Conservation (phyloP, 495 filamentous ascomycete genomes). For the Penicillium samsonianum region DNA sequence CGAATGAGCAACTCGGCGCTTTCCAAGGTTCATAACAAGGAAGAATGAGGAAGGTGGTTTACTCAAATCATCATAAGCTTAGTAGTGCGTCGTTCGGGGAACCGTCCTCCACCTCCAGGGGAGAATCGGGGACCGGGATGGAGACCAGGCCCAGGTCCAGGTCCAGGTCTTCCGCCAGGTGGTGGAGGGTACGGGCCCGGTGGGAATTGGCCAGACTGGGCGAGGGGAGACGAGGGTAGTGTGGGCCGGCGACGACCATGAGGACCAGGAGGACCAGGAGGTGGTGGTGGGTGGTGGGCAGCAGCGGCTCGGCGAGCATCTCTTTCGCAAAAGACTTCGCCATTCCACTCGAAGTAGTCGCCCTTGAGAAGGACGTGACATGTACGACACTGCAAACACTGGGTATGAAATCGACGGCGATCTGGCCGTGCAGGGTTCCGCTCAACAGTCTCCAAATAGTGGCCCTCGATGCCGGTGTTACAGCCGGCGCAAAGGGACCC, state of each 20-base stretch:
- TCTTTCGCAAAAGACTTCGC: conserved; percentile 75
- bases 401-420: conserved; percentile 78
- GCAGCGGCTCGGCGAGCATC: conserved; percentile 70
- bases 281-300: conserved; percentile 33
- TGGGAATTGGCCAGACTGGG: conserved; percentile 26
- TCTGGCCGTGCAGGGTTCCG: conserved; percentile 47
- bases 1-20: conserved; percentile 5
- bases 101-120: conserved; percentile 43
- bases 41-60: conserved; percentile 4
- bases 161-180: conserved; percentile 25
- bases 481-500: conserved; percentile 79
- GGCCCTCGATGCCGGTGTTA: conserved; percentile 84
- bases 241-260: conserved; percentile 30
- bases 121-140: conserved; percentile 32
- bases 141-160: conserved; percentile 36
- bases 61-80: conserved; percentile 82
- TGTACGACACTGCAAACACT: conserved; percentile 77
- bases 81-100: conserved; percentile 77
- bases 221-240: conserved; percentile 24
- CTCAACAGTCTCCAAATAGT: conserved; percentile 81
- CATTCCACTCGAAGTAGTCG: conserved; percentile 71
- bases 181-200: conserved; percentile 16
- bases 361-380: conserved; percentile 57
- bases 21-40: neutral
- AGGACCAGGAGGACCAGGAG: conserved; percentile 8